Base-by-base conservation (phyloP, 2,329 filamentous ascomycete species). In the Aureobasidium sp. region DNA sequence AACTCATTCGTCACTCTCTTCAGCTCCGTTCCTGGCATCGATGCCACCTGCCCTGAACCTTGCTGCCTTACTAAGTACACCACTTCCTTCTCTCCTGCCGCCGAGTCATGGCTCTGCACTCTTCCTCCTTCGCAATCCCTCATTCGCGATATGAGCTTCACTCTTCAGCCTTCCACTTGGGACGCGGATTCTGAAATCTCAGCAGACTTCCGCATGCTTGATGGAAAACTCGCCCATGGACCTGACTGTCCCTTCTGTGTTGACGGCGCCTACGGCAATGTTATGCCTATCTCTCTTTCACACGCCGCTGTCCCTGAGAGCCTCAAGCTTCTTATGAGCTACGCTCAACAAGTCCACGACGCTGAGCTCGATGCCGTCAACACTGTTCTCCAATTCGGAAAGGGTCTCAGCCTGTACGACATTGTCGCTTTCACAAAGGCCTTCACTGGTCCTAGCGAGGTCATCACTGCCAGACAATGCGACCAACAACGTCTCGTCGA, bases 1-100 rank as follows among this genome's bases (percentile, higher is more conserved):
- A 53, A 53, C 39, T 45, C 39, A 7, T 53, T 53, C 39, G 29
- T 53, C 50, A 32, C 48, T 4, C 48, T 51, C 48, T 51, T 51
- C 48, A 40, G 48, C 48, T 32, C 48, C 19, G 37, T 51, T 10
- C 27, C 48, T 8, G 30, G 30, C 27, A 41, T 41, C 14, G 25
- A 40, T 51, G 27, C 17, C 27, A 51, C 48, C 27, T 49, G 45
- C 45, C 45, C 45, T 49, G 45, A 49, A 25, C 34, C 45, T 30
- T 49, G 45, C 45, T 49, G 45, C 25, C 34, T 38, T 24, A 51
- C 48, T 27, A 51, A 24, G 25, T 51, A 51, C 37, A 51, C 48
- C n/a, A 40, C 48, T 34, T 51, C 48, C 12, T 51, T 51, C 48
- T 32, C 48, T 5, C 37, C 48, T 25, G 48, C 48, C 29, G 22